A percentile compares a stretch with the other conserved stretches of the same genome.
Evolutionary conservation across 441 rosid species (phyloP).

Genomic region (Euphorbia schlechtendalii): DNA sequence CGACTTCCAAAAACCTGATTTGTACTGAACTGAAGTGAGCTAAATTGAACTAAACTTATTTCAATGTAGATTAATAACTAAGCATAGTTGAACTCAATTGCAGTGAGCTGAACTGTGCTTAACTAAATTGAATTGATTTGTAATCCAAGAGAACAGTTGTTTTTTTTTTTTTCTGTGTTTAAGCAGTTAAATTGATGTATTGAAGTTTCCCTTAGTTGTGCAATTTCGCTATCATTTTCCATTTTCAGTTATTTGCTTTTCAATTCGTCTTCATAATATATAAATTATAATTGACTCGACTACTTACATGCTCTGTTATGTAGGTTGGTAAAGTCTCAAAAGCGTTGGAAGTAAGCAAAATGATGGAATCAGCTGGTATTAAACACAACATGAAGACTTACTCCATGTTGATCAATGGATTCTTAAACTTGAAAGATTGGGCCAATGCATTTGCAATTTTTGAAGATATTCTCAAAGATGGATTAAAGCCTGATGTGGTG

Average conservation of each 20-base stretch:
- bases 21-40: no score
- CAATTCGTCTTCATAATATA: not conserved
- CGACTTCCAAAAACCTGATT: no score
- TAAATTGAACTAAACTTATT: no score
- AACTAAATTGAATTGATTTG: no score
- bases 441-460: slow-evolving; percentile 83
- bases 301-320: slow-evolving; percentile 14
- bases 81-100: no score
- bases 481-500: slow-evolving; percentile 82
- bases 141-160: no score
- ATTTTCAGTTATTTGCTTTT: slow-evolving; percentile 5
- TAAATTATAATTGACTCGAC: slow-evolving; percentile 7
- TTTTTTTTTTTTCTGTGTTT: no score
- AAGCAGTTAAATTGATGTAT: not conserved
- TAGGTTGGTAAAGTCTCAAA: slow-evolving; percentile 81
- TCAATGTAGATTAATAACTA: no score
- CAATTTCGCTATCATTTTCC: not conserved
- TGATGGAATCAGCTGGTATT: slow-evolving; percentile 65
- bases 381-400: slow-evolving; percentile 90
- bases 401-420: slow-evolving; percentile 92
- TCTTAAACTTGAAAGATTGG: slow-evolving; percentile 87
- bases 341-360: slow-evolving; percentile 77
- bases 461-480: slow-evolving; percentile 70
- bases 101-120: no score
- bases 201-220: not conserved